These are phyloP conservation scores for Fragaria ananassa DNA, from an alignment of 306 rosid species.

Conservation along the genomic window DNA sequence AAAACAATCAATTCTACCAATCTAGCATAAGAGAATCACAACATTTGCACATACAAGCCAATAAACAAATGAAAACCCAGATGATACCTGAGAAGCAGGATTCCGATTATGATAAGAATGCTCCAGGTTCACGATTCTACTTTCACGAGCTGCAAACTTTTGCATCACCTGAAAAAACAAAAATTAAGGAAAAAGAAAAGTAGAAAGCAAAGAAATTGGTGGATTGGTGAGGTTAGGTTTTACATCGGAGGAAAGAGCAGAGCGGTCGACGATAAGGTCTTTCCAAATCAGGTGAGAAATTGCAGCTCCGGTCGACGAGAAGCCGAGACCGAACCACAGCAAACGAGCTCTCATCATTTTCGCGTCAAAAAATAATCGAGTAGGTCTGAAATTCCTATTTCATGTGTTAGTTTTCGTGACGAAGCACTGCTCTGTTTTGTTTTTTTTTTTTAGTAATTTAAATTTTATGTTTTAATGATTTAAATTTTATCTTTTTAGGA, in stretches of 20 bases:
- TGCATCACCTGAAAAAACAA: conserved; percentile 25
- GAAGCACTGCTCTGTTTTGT: too few species aligned
- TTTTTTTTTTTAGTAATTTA: too few species aligned
- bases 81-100: conserved; percentile 28
- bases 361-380: neutral
- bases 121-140: conserved; percentile 36
- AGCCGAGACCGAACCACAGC: conserved; percentile 40
- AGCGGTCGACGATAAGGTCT: conserved; percentile 31
- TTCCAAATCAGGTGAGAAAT: conserved; percentile 38
- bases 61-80: neutral
- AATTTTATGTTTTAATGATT: too few species aligned
- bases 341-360: conserved; percentile 39
- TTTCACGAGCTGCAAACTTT: conserved; percentile 32
- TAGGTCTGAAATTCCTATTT: too few species aligned
- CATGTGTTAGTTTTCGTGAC: too few species aligned
- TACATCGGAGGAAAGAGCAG: conserved; percentile 35
- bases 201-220: neutral
- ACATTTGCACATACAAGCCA: neutral
- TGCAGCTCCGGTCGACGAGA: conserved; percentile 33
- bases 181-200: neutral
- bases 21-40: too few species aligned
- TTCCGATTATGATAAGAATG: conserved; percentile 25
- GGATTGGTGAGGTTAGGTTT: neutral
- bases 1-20: neutral
- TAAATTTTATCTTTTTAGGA: too few species aligned